Evolutionary conservation across 176 grass and related monocot species (phyloP).

Genomic region (Phyllostachys edulis): DNA sequence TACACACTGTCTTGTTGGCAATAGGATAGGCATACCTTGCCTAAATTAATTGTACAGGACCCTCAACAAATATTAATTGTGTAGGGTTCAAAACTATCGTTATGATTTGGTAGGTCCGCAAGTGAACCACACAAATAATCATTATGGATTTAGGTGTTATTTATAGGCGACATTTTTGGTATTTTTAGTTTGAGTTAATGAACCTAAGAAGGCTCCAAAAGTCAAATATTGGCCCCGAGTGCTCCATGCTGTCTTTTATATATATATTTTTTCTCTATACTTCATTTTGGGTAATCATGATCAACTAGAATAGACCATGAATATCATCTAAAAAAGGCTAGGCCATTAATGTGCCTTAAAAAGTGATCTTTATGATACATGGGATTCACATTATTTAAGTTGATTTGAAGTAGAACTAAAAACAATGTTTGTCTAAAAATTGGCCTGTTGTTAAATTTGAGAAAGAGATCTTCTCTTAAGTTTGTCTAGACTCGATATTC

Average conservation of each 20-base stretch:
- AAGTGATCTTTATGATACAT: neutral
- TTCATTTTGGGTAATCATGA: neutral
- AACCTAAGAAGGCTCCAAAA: neutral
- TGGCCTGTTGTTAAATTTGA: neutral
- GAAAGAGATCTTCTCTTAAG: neutral
- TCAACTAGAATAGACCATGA: conserved; percentile 1
- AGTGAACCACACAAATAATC: neutral
- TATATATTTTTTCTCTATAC: neutral
- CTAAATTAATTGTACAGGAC: neutral
- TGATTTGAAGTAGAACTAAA: neutral
- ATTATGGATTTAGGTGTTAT: neutral
- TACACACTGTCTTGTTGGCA: conserved; percentile 2
- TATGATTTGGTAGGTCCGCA: neutral
- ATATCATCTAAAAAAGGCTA: neutral
- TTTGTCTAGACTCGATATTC: neutral
- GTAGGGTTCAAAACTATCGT: neutral
- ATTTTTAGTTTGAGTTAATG: neutral
- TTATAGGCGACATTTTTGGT: neutral
- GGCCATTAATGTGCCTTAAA: neutral
- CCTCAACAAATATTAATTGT: neutral
- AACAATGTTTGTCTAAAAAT: neutral
- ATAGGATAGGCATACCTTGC: neutral
- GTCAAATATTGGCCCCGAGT: neutral
- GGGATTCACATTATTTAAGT: neutral
- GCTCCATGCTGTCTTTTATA: neutral